Evolutionary conservation across 345 rosid species (phyloP).

Genomic region (Xanthoceras sorbifolium): DNA sequence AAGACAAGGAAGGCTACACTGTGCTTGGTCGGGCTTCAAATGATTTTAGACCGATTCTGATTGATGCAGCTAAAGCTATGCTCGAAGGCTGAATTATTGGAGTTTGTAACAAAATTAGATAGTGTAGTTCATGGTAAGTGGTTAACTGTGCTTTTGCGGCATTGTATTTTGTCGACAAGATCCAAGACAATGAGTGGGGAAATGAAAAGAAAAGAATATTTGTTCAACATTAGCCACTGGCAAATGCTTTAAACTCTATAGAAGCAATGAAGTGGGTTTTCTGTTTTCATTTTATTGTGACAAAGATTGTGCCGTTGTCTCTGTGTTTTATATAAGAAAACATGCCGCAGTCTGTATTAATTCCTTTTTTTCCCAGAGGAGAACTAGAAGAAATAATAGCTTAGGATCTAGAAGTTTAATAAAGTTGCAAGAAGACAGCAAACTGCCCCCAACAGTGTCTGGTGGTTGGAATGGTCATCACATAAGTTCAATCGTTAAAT

Average conservation of each 20-base stretch:
- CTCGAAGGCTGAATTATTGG: constrained; percentile 55
- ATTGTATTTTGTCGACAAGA: background rate
- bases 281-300: background rate
- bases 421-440: background rate
- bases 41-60: constrained; percentile 56
- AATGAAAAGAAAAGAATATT: background rate
- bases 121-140: constrained; percentile 9
- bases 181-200: background rate
- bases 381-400: background rate
- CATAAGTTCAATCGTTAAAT: too few species aligned
- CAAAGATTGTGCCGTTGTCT: constrained; percentile 1
- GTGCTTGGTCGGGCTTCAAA: constrained; percentile 84
- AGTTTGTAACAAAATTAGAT: background rate
- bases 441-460: background rate
- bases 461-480: background rate
- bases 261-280: background rate
- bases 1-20: constrained; percentile 94
- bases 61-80: constrained; percentile 84
- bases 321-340: background rate
- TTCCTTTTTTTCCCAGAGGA: background rate
- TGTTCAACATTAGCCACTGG: background rate
- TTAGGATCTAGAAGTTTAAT: background rate
- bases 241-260: background rate
- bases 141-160: background rate
- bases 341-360: background rate